Conservation (phyloP, 768 basidiomycete species). For the Podaxis sp. region DNA sequence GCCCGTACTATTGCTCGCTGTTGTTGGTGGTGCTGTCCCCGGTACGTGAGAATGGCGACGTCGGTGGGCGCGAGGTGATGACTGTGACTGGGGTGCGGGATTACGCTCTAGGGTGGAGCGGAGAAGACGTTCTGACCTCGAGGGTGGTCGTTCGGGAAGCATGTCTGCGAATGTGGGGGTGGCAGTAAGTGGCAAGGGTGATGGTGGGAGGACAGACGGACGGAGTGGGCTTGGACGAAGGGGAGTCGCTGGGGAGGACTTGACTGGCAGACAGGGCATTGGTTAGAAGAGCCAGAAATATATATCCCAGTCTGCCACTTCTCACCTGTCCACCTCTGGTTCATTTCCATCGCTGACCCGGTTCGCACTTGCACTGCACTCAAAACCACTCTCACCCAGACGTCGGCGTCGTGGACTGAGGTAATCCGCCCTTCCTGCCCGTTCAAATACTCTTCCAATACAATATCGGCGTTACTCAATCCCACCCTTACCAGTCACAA, state of each 20-base stretch:
- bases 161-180: neutral
- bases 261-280: neutral
- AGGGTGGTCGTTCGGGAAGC: conserved; percentile 14
- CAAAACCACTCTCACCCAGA: too few species aligned
- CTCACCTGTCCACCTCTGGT: neutral
- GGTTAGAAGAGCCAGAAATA: neutral
- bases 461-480: too few species aligned
- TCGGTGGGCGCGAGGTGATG: conserved; percentile 10
- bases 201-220: neutral
- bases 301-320: neutral
- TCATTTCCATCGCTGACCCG: neutral
- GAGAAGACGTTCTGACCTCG: conserved; percentile 19
- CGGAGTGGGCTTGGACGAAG: neutral
- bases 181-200: neutral
- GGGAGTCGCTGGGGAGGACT: neutral
- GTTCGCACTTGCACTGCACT: neutral
- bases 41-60: conserved; percentile 14
- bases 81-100: neutral
- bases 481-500: neutral
- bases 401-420: neutral
- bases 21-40: neutral
- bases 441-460: too few species aligned
- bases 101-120: conserved; percentile 16
- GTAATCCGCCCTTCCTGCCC: neutral
- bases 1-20: neutral